Conservation (phyloP, 345 rosid species). For the Populus euphratica region DNA sequence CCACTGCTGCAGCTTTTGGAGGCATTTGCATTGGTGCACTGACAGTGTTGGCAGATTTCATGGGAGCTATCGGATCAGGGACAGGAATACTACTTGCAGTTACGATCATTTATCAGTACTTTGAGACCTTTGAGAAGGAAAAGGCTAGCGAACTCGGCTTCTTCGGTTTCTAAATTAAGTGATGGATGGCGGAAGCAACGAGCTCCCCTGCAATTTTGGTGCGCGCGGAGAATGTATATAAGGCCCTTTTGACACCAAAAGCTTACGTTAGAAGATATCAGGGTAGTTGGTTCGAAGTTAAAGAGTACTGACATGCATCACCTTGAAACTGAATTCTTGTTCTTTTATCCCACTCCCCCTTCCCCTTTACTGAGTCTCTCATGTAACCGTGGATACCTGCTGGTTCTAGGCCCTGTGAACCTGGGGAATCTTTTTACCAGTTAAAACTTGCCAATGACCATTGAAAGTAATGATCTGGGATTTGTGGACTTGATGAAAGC, state of each 20-base stretch:
- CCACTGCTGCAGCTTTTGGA: slow-evolving; percentile 91
- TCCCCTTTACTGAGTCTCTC: not conserved
- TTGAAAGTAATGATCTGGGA: not conserved
- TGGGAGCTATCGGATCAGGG: slow-evolving; percentile 90
- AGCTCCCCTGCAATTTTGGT: slow-evolving; percentile 17
- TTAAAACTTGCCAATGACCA: not conserved
- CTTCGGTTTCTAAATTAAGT: slow-evolving; percentile 57
- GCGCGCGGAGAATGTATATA: slow-evolving; percentile 9
- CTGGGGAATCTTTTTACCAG: not conserved
- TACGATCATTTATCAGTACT: slow-evolving; percentile 80
- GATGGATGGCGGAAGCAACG: not conserved
- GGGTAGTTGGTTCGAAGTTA: not conserved
- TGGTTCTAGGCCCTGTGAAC: not conserved
- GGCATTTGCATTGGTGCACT: slow-evolving; percentile 84
- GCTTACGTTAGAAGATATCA: not conserved
- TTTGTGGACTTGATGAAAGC: not conserved
- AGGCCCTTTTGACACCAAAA: slow-evolving; percentile 9
- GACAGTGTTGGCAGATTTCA: slow-evolving; percentile 79
- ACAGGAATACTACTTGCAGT: slow-evolving; percentile 83
- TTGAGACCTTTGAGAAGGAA: slow-evolving; percentile 92
- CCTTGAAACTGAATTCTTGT: not conserved
- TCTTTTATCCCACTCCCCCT: not conserved
- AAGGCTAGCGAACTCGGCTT: slow-evolving; percentile 84
- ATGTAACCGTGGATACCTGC: not conserved
- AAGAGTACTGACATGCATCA: not conserved